Conservation (phyloP, 768 basidiomycete species). For the Chalciporus piperatus region DNA sequence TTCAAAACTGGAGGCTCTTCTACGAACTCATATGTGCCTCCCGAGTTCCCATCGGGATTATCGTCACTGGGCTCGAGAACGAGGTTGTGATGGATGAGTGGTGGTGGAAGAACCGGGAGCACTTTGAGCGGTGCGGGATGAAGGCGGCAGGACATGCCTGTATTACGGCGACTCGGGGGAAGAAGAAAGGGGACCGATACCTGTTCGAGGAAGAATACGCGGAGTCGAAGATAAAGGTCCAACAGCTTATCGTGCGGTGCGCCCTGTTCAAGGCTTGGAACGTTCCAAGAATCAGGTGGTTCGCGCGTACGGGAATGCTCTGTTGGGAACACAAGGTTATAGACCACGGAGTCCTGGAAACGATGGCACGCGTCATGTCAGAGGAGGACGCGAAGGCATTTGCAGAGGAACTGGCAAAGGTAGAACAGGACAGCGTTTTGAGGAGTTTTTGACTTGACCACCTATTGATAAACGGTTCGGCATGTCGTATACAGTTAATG, state of each 20-base stretch:
- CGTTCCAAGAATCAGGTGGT: conserved; percentile 2
- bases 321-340: background rate
- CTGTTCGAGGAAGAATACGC: conserved; percentile 23
- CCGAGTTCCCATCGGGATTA: conserved; percentile 30
- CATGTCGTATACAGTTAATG: background rate
- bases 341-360: background rate
- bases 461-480: background rate
- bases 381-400: conserved; percentile 1
- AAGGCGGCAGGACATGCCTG: background rate
- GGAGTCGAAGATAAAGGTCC: conserved; percentile 12
- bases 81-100: background rate
- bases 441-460: too few relatives aligned
- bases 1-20: conserved; percentile 20
- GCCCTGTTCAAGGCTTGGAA: background rate
- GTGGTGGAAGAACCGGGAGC: background rate
- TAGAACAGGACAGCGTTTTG: background rate
- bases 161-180: conserved; percentile 1
- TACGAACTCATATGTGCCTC: conserved; percentile 31
- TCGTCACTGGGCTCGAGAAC: conserved; percentile 33
- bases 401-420: conserved; percentile 5
- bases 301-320: background rate
- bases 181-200: conserved; percentile 10
- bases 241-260: background rate
- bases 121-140: background rate
- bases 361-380: background rate